Evolutionary conservation across 352 stramenopile genomes (phyloP).

Genomic region (Phytophthora meadii): DNA sequence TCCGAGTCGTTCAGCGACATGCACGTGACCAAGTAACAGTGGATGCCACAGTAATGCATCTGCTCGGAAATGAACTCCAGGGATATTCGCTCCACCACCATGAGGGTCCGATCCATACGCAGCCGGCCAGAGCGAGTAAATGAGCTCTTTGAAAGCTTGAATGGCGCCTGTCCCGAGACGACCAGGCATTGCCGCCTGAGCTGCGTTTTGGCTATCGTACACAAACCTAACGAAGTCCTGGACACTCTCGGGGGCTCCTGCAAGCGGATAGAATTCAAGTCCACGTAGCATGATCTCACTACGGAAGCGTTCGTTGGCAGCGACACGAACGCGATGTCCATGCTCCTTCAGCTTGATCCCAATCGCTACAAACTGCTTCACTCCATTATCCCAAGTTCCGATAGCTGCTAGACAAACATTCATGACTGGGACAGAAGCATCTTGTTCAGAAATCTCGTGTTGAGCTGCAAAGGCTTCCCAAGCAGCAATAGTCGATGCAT

Average conservation of each 20-base stretch:
- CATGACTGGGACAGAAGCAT: slow-evolving; percentile 25
- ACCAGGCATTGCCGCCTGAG: slow-evolving; percentile 16
- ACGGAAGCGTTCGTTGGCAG: slow-evolving; percentile 74
- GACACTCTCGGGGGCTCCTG: slow-evolving; percentile 33
- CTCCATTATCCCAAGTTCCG: slow-evolving; percentile 57
- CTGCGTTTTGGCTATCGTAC: slow-evolving; percentile 27
- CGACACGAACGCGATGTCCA: slow-evolving; percentile 86
- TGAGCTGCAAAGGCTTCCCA: slow-evolving; percentile 29
- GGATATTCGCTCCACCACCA: slow-evolving; percentile 28
- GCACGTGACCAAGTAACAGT: slow-evolving; percentile 50
- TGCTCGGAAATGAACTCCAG: slow-evolving; percentile 47
- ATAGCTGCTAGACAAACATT: slow-evolving; percentile 47
- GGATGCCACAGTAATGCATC: slow-evolving; percentile 56
- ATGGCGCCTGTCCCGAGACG: slow-evolving; percentile 26
- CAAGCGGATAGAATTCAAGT: slow-evolving; percentile 59
- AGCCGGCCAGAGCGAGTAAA: slow-evolving; percentile 50
- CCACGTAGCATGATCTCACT: slow-evolving; percentile 52
- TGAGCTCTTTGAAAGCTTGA: slow-evolving; percentile 46
- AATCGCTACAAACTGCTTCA: slow-evolving; percentile 67
- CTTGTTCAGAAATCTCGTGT: neutral
- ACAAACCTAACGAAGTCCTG: slow-evolving; percentile 34
- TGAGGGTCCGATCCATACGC: slow-evolving; percentile 54
- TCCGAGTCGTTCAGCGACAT: slow-evolving; percentile 54
- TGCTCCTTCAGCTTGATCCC: slow-evolving; percentile 58
- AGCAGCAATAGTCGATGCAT: slow-evolving; percentile 13